phyloP scores from a whole-genome alignment of 805 yeast species.

The Metschnikowia similis region DNA sequence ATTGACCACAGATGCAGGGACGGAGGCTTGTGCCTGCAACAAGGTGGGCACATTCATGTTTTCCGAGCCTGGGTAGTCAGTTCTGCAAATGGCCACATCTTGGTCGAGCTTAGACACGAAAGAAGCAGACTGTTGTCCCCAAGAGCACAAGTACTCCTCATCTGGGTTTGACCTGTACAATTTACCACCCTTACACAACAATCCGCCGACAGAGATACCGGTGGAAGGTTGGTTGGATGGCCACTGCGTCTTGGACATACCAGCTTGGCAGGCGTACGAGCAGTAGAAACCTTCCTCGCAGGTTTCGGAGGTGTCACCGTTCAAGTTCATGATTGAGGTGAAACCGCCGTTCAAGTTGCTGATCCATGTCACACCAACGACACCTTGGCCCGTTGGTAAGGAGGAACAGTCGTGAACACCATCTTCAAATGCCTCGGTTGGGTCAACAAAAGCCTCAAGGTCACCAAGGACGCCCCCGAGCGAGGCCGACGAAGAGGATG shows the following conservation, averaged over 20 bases:
- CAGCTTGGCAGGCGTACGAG: constrained; percentile 74
- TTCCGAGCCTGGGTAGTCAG: constrained; percentile 81
- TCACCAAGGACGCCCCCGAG: constrained; percentile 12
- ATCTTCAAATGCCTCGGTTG: constrained; percentile 16
- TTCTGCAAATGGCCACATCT: constrained; percentile 65
- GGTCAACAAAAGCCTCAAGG: constrained; percentile 16
- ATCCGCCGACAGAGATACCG: constrained; percentile 73
- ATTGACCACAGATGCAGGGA: constrained; percentile 55
- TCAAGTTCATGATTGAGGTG: constrained; percentile 42
- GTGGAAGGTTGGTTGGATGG: constrained; percentile 60
- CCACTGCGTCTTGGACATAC: constrained; percentile 82
- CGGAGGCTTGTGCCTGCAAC: constrained; percentile 47
- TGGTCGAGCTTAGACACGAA: constrained; percentile 49
- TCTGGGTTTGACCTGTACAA: constrained; percentile 57
- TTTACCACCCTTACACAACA: constrained; percentile 57
- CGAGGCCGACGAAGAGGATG: constrained; percentile 1
- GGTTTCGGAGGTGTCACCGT: constrained; percentile 43
- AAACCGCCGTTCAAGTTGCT: constrained; percentile 38
- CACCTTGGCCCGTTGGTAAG: constrained; percentile 22
- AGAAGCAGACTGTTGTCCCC: constrained; percentile 55
- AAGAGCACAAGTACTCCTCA: constrained; percentile 54
- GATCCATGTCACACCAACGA: constrained; percentile 18
- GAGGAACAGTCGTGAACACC: constrained; percentile 20
- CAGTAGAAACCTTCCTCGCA: constrained; percentile 69
- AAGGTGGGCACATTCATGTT: constrained; percentile 74